Base-by-base conservation (phyloP, 768 basidiomycete genomes). In the Rhodosporidiobolus sp. region DNA sequence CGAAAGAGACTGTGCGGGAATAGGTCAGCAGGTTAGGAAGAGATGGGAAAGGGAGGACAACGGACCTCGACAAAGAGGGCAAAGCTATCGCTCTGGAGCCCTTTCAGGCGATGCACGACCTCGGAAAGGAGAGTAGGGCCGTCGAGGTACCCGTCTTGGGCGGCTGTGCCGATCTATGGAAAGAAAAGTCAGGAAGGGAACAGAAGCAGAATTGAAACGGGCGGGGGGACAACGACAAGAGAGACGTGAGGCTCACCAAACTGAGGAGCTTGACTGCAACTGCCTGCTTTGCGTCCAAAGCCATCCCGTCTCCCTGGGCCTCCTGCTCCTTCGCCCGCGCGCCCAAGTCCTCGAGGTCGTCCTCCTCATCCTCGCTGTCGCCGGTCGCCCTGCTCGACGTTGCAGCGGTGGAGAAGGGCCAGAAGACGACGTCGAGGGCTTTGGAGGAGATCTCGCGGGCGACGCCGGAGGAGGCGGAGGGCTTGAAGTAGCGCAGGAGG, bases 341-440 rank as follows among this genome's bases (percentile, higher is more conserved):
- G 0, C 17, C 43, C 19, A 43, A 45, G 26, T 6, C 35, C 11
- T 49, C 34, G 24, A 45, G 26, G 50, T 63, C 62, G 43, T 54
- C 52, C 19, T 38, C 53, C 26, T 12, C 9, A 26, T 34, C 48
- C 5, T 54, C 62, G 24, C 55, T 50, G 32, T 17, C 28, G 8
- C 64, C 65, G n/a, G 45, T 38, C 7, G 53, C 61, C 0, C 35
- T 34, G 14, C 45, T 34, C n/a, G 53, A 56, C 52, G 52, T 55
- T 32, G 28, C 19, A 0, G 5, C 35, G n/a, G 55, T 24, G 34
- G 59, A 34, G 38, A 73, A 73, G 0, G 72, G 67, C 67, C 72
- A 69, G 59, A 73, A 73, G 53, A 65, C 63, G 30, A 66, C 32
- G 48, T 73, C 72, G 63, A 73, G 53, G 14, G 67, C 72, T 50